Percentiles rank a stretch among this genome's conserved stretches.
Evolutionary conservation across 2,329 filamentous ascomycete species (phyloP).

Genomic region (Bipolaris gigantea): DNA sequence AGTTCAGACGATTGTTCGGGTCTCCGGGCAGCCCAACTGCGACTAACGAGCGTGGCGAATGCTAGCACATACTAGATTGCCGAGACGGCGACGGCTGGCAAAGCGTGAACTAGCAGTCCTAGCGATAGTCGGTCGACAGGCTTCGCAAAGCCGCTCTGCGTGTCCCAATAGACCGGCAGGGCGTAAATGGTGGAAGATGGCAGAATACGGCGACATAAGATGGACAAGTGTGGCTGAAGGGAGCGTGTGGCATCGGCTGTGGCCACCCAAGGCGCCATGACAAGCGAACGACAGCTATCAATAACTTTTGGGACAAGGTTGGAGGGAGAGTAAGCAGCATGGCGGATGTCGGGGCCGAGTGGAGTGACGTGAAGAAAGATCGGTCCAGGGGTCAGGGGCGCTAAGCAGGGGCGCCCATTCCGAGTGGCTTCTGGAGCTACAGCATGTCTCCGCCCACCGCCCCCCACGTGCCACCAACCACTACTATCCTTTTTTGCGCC

Average conservation of each 20-base stretch:
- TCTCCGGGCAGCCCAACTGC: background rate
- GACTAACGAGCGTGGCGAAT: background rate
- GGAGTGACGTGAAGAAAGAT: slow-evolving; percentile 21
- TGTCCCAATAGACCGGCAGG: slow-evolving; percentile 3
- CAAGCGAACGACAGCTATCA: slow-evolving; percentile 10
- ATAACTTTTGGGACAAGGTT: background rate
- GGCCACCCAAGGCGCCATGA: background rate
- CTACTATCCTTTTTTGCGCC: slow-evolving; percentile 4
- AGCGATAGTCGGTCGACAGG: background rate
- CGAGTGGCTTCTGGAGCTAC: slow-evolving; percentile 22
- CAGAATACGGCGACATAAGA: slow-evolving; percentile 2
- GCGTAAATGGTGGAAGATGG: background rate
- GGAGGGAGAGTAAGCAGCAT: slow-evolving; percentile 10
- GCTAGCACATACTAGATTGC: background rate
- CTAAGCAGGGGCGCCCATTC: slow-evolving; percentile 7
- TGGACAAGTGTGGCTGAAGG: slow-evolving; percentile 10
- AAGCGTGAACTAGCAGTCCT: background rate
- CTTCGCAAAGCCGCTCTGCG: background rate
- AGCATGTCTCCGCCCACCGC: slow-evolving; percentile 17
- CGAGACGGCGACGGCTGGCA: slow-evolving; percentile 3
- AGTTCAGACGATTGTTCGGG: background rate
- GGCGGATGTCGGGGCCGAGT: slow-evolving; percentile 18
- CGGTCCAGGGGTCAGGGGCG: slow-evolving; percentile 14
- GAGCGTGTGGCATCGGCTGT: slow-evolving; percentile 3
- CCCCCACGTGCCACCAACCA: slow-evolving; percentile 10